Conservation (phyloP, 2,329 filamentous ascomycete species). For the Alternaria sp. region DNA sequence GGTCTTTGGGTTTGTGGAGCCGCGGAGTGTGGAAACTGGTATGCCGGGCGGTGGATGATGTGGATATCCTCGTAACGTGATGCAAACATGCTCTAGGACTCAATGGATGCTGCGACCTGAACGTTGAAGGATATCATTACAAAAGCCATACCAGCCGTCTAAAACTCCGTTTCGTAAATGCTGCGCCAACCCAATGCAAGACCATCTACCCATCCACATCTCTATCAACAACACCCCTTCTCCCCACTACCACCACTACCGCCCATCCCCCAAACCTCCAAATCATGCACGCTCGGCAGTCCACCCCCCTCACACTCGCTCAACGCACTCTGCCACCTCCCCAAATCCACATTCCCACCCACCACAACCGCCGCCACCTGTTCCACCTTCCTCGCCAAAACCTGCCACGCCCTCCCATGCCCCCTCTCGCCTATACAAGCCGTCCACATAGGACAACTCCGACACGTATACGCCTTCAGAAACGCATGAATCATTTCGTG, state of each 20-base stretch:
- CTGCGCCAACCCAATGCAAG: background rate
- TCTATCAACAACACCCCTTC: background rate
- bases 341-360: constrained; percentile 18
- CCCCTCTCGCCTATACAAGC: constrained; percentile 7
- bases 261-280: constrained; percentile 16
- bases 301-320: constrained; percentile 11
- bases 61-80: no score
- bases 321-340: constrained; percentile 17
- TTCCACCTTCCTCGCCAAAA: constrained; percentile 22
- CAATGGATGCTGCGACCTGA: background rate
- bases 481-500: constrained; percentile 28
- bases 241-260: background rate
- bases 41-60: no score
- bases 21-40: no score
- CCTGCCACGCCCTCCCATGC: constrained; percentile 28
- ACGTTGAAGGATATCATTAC: background rate
- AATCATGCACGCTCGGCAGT: constrained; percentile 23
- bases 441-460: constrained; percentile 14
- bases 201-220: background rate
- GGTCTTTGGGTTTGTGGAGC: no score
- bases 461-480: constrained; percentile 21
- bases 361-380: constrained; percentile 21
- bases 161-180: background rate
- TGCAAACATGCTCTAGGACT: background rate
- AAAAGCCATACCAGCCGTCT: background rate